Evolutionary conservation across 2,329 filamentous ascomycete species (phyloP), one percentile per base, ranked within the genome.

Genomic region (Lachnellula hyalina): DNA sequence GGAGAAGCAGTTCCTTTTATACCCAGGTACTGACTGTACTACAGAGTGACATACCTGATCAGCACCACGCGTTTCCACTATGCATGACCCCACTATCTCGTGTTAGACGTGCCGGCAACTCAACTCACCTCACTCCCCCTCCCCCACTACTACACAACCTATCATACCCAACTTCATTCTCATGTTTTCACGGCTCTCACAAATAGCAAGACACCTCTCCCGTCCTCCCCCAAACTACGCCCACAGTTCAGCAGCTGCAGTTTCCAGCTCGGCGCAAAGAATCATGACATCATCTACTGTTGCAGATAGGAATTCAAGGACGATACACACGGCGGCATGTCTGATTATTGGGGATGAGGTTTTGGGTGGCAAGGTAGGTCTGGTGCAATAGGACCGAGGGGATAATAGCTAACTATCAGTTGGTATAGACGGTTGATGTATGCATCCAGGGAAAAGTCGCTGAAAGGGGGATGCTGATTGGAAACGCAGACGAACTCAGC

Each of bases 301-400:
- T 65, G 74, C 77, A 4, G 76, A 78, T 56, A 77, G 81, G 60
- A 79, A 79, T 66, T 76, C 80, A 65, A 78, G 85, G 67, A 84
- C 81, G 57, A 95, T 97, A 63, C 85, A 90, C 68, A 96, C 92
- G 47, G 94, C 93, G 11, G 93, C 88, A 54, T 96, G 90, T 71
- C 74, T 97, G 61, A 91, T 99, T 57, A 97, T 99, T 65, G 93
- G 93, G n/a, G 93, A 97, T 73, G 93, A 96, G 72, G 91, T 97
- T 5, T 78, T 97, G 4, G 92, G 91, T 21, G 93, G 94, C 65
- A 97, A 97, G 86, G 92, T 90, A 71, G 61, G 76, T 67, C 25
- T 60, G 28, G 9, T 7, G 8, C 19, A 47, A 25, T 40, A 14
- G 5, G 34, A 23, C n/a, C 19, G 12, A 7, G 15, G 47, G 28